phyloP scores from a whole-genome alignment of 495 filamentous ascomycete genomes.

The Aspergillus panamensis region DNA sequence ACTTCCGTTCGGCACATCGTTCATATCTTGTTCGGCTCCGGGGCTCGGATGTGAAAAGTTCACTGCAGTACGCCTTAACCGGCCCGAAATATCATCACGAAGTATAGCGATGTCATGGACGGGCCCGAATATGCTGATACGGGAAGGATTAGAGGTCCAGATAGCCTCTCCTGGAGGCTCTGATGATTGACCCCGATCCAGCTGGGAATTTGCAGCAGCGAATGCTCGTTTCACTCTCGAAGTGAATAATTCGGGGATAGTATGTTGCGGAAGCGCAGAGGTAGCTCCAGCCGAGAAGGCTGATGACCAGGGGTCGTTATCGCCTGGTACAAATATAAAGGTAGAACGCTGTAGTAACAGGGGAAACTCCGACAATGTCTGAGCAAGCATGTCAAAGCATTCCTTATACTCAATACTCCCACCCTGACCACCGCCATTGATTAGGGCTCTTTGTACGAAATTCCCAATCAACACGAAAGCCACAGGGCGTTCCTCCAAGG shows the following conservation, averaged over 20 bases:
- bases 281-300: slow-evolving; percentile 82
- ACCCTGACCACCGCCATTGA: slow-evolving; percentile 59
- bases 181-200: slow-evolving; percentile 37
- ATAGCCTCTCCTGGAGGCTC: slow-evolving; percentile 64
- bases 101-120: slow-evolving; percentile 81
- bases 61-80: slow-evolving; percentile 73
- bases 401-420: slow-evolving; percentile 93
- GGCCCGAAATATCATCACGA: slow-evolving; percentile 76
- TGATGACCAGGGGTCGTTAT: slow-evolving; percentile 92
- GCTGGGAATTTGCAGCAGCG: slow-evolving; percentile 66
- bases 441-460: slow-evolving; percentile 70
- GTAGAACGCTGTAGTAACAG: slow-evolving; percentile 71
- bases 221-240: slow-evolving; percentile 77
- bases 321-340: slow-evolving; percentile 89
- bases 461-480: slow-evolving; percentile 79
- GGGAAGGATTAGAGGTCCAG: slow-evolving; percentile 83
- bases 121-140: slow-evolving; percentile 78
- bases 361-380: slow-evolving; percentile 82
- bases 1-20: slow-evolving; percentile 12
- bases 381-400: slow-evolving; percentile 81
- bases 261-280: slow-evolving; percentile 65
- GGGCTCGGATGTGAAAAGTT: slow-evolving; percentile 37
- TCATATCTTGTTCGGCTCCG: slow-evolving; percentile 24
- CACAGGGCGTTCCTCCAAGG: slow-evolving; percentile 59
- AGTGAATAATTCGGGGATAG: slow-evolving; percentile 83